Base-by-base conservation (phyloP, 2,329 filamentous ascomycete species). In the Trichoderma guizhouense region DNA sequence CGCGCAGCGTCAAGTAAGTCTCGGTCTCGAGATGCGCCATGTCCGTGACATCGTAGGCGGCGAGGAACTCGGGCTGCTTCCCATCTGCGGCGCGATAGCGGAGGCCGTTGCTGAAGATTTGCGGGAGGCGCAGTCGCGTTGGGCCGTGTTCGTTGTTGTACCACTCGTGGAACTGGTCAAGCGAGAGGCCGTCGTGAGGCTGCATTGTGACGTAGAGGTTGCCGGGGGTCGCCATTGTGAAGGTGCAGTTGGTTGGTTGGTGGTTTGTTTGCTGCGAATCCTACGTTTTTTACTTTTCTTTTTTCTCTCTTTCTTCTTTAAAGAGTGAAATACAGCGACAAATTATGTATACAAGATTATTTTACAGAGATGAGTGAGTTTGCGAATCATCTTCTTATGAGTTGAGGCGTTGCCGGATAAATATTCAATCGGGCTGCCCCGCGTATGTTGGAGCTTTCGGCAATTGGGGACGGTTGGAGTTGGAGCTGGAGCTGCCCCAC, bases 71-170 rank as follows among this genome's bases (percentile, higher is more conserved):
- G 1, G 93, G 93, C 74, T 84, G 73, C 75, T 82, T 74, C 64
- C 84, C 82, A 79, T 95, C 92, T 18, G 83, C 87, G 9, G 92
- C 91, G 30, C 86, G 87, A 82, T 94, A 97, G 57, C 94, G 91
- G 76, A 96, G 91, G 72, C 94, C 94, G 80, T 93, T 96, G 75
- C 83, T 79, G 79, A 90, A 89, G 79, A 95, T 90, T 76, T 92
- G 90, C 5, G 92, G 89, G 15, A 97, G 83, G 63, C 93, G 91
- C 7, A 97, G 87, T 62, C 94, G 91, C 18, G 90, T 89, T 21
- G 94, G 94, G 69, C 94, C 94, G 83, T 97, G 94, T 83, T 97
- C 94, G 81, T 94, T 96, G 84, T 97, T 95, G 85, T 97, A 97
- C 93, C 93, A 95, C 80, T 97, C 93, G 81, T 97, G 92, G 82